Conservation (phyloP, 2,329 filamentous ascomycete genomes). For the Geosmithia flava region DNA sequence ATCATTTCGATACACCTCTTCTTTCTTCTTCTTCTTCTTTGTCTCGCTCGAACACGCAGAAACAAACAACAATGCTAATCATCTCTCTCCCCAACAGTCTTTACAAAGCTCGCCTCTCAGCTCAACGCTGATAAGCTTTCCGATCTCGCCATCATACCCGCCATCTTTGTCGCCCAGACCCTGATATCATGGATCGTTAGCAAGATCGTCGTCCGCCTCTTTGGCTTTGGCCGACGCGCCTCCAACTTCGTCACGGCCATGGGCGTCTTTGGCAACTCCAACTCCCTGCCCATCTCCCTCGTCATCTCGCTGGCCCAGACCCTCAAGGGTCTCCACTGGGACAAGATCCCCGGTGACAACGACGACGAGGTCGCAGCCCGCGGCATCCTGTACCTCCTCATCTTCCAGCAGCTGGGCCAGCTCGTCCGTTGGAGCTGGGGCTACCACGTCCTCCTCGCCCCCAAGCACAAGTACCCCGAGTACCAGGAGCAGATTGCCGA, state of each 20-base stretch:
- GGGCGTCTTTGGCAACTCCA: conserved; percentile 96
- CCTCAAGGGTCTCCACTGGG: conserved; percentile 85
- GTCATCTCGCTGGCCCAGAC: conserved; percentile 91
- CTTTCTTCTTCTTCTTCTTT: too few relatives aligned
- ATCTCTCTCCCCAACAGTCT: conserved; percentile 59
- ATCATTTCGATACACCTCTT: too few relatives aligned
- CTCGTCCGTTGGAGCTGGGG: conserved; percentile 97
- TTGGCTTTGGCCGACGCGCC: conserved; percentile 72
- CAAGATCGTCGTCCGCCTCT: conserved; percentile 55
- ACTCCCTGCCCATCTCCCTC: conserved; percentile 92
- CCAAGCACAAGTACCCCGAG: conserved; percentile 60
- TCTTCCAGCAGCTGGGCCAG: conserved; percentile 96
- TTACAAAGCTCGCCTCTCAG: conserved; percentile 92
- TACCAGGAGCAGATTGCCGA: conserved; percentile 43
- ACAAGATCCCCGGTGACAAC: conserved; percentile 80
- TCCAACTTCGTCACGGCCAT: conserved; percentile 95
- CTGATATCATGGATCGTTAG: conserved; percentile 74
- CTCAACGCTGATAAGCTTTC: conserved; percentile 80
- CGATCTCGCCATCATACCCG: conserved; percentile 87
- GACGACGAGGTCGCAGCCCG: conserved; percentile 89
- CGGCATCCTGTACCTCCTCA: conserved; percentile 87
- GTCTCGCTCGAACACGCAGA: too few relatives aligned
- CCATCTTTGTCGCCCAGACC: conserved; percentile 79
- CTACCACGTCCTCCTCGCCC: conserved; percentile 86
- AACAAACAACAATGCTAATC: too few relatives aligned